A percentile compares a stretch with the other conserved stretches of the same genome.
These are phyloP conservation scores for Beauveria brongniartii DNA, from an alignment of 2,329 filamentous ascomycete genomes.

Conservation along the genomic window DNA sequence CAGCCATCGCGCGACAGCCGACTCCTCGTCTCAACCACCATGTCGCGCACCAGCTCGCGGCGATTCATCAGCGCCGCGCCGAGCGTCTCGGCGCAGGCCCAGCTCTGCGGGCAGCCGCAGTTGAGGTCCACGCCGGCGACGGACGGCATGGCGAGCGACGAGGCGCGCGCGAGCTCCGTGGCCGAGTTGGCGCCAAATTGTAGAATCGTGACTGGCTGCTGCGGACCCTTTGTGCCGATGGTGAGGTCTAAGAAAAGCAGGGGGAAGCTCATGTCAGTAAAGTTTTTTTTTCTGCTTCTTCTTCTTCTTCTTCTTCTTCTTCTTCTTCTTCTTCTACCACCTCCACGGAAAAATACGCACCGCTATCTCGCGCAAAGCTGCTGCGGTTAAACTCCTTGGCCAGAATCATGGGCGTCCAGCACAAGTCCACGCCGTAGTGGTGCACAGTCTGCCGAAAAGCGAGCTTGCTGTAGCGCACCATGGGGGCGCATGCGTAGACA, in stretches of 20 bases:
- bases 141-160: slow-evolving; percentile 52
- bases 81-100: slow-evolving; percentile 60
- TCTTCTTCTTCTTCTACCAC: too few relatives aligned
- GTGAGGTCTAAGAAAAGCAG: slow-evolving; percentile 46
- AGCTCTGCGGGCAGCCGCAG: slow-evolving; percentile 65
- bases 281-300: too few relatives aligned
- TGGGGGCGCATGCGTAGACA: slow-evolving; percentile 55
- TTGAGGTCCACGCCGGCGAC: slow-evolving; percentile 61
- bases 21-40: slow-evolving; percentile 50
- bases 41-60: slow-evolving; percentile 56
- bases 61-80: slow-evolving; percentile 62
- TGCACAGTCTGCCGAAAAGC: slow-evolving; percentile 62
- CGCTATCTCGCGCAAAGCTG: slow-evolving; percentile 50
- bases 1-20: slow-evolving; percentile 45
- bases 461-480: slow-evolving; percentile 61
- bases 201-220: slow-evolving; percentile 54
- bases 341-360: slow-evolving; percentile 28
- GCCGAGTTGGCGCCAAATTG: slow-evolving; percentile 60
- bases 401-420: slow-evolving; percentile 66
- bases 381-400: slow-evolving; percentile 62
- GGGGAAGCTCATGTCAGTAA: too few relatives aligned
- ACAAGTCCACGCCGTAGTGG: slow-evolving; percentile 56
- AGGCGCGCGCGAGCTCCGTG: slow-evolving; percentile 53
- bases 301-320: too few relatives aligned
- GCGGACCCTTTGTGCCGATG: slow-evolving; percentile 41